A percentile compares a stretch with the other conserved stretches of the same genome.
Evolutionary conservation across 2,329 filamentous ascomycete genomes (phyloP).

Genomic region (Trichothecium sympodiale): DNA sequence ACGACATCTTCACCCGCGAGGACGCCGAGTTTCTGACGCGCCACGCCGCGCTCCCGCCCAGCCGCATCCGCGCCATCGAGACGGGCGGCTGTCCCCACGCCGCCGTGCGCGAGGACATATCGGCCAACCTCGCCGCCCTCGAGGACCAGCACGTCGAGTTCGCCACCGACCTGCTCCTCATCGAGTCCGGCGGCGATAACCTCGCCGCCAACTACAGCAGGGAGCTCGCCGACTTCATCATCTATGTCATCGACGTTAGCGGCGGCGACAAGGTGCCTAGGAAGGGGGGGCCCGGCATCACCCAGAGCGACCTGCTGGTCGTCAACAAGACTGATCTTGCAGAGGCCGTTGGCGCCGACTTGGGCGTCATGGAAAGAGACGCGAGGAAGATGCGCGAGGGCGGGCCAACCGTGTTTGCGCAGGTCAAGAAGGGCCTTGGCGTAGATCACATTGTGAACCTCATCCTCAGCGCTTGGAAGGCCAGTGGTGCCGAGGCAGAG

Average conservation of each 20-base stretch:
- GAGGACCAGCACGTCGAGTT: constrained; percentile 80
- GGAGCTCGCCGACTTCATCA: constrained; percentile 92
- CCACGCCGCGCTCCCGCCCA: constrained; percentile 69
- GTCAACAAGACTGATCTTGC: constrained; percentile 98
- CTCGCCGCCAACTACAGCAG: constrained; percentile 92
- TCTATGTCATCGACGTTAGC: constrained; percentile 96
- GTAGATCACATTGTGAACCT: constrained; percentile 80
- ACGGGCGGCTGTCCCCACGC: constrained; percentile 96
- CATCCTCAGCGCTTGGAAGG: constrained; percentile 86
- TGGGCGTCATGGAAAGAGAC: constrained; percentile 90
- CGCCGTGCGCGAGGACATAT: constrained; percentile 94
- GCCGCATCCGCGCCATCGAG: constrained; percentile 89
- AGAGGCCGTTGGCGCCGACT: constrained; percentile 78
- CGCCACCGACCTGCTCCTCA: constrained; percentile 72
- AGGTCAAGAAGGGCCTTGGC: constrained; percentile 86
- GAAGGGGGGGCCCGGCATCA: constrained; percentile 95
- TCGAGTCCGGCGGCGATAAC: constrained; percentile 94
- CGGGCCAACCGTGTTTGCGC: constrained; percentile 88
- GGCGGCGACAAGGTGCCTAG: constrained; percentile 94
- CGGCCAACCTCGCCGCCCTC: constrained; percentile 81
- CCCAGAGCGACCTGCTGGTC: constrained; percentile 83
- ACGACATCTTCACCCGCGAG: constrained; percentile 97
- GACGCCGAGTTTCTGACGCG: constrained; percentile 95
- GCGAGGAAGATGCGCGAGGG: constrained; percentile 90
- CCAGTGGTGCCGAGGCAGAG: constrained; percentile 64